These are phyloP conservation scores for Prunus yedoensis DNA, from an alignment of 331 rosid species.

Conservation along the genomic window DNA sequence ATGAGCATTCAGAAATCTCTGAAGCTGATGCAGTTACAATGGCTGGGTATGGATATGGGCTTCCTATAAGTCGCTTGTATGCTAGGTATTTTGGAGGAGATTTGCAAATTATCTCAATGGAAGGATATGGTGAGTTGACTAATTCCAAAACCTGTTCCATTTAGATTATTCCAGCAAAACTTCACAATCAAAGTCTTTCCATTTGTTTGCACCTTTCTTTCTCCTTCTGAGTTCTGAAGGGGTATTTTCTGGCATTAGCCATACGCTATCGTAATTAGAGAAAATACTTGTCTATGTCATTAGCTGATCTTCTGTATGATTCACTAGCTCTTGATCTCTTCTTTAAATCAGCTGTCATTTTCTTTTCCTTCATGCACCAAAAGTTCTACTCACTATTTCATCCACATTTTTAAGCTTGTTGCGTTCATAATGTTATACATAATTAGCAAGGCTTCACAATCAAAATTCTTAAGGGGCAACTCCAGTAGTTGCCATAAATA, in stretches of 20 bases:
- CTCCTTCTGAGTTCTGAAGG: background rate
- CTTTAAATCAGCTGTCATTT: background rate
- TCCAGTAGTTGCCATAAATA: background rate
- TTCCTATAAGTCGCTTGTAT: constrained; percentile 87
- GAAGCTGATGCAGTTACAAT: constrained; percentile 62
- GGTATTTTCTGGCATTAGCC: background rate
- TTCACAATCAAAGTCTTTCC: background rate
- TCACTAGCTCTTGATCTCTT: background rate
- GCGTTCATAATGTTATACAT: constrained; percentile 6
- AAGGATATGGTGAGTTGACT: constrained; percentile 83
- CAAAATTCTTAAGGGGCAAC: background rate
- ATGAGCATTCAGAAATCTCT: constrained; percentile 67
- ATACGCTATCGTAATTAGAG: background rate
- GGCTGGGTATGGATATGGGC: constrained; percentile 99
- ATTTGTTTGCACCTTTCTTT: background rate
- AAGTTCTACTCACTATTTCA: background rate
- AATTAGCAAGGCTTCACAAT: background rate
- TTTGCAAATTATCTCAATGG: constrained; percentile 94
- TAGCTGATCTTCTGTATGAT: background rate
- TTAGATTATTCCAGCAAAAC: background rate
- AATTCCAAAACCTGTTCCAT: background rate
- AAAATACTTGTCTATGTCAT: background rate
- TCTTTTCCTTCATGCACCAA: background rate
- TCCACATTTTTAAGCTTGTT: background rate
- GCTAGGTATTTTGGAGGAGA: constrained; percentile 95